phyloP scores from a whole-genome alignment of 352 stramenopile genomes.

The Phytophthora crassamura region DNA sequence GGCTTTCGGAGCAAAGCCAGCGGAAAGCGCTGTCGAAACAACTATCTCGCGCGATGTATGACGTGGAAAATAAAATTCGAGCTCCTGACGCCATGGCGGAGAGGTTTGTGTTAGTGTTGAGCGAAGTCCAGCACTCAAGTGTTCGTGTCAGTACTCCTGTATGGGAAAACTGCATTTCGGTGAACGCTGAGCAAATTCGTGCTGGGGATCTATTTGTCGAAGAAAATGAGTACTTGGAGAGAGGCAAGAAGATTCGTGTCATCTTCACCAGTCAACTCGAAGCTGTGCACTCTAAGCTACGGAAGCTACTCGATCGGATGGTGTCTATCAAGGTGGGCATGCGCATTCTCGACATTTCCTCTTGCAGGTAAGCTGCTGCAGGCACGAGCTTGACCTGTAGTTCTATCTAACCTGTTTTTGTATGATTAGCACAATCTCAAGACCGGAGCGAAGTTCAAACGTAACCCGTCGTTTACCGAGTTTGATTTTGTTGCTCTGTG shows the following conservation, averaged over 20 bases:
- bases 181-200: not conserved
- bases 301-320: too few relatives aligned
- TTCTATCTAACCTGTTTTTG: not conserved
- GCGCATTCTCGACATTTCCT: too few relatives aligned
- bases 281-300: too few relatives aligned
- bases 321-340: too few relatives aligned
- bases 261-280: too few relatives aligned
- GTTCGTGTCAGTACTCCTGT: not conserved
- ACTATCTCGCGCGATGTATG: not conserved
- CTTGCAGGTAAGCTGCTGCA: conserved; percentile 1
- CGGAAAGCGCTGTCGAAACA: not conserved
- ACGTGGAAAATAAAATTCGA: not conserved
- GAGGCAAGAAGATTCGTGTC: not conserved
- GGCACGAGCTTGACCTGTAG: too few relatives aligned
- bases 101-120: not conserved
- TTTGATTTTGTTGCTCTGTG: not conserved
- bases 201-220: not conserved
- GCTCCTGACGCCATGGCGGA: not conserved
- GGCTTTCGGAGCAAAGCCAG: not conserved
- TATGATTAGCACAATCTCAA: not conserved
- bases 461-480: not conserved
- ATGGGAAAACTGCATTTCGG: not conserved
- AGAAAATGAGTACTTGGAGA: not conserved
- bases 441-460: not conserved
- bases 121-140: not conserved